These are phyloP conservation scores for Exophiala sideris DNA, from an alignment of 2,329 filamentous ascomycete genomes.

Conservation along the genomic window DNA sequence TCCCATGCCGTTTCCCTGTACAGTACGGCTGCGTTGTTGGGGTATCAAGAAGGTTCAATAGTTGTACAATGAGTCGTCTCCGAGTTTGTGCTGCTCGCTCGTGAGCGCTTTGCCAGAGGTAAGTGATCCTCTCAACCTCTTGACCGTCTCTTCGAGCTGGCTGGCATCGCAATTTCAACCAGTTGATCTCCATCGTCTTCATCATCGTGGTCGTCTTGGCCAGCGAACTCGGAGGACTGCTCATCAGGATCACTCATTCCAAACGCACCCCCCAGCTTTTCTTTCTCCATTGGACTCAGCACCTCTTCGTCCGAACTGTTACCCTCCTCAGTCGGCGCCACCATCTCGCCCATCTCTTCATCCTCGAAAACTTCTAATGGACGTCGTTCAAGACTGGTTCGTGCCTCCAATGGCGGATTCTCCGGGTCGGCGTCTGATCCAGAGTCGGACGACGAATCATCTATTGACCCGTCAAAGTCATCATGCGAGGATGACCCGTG, in stretches of 20 bases:
- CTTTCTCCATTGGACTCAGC: constrained; percentile 23
- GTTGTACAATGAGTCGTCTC: constrained; percentile 3
- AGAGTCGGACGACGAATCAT: constrained; percentile 28
- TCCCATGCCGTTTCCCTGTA: too few species aligned
- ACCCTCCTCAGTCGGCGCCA: constrained; percentile 34
- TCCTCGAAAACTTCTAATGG: constrained; percentile 60
- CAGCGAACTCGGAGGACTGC: constrained; percentile 27
- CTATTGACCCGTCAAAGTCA: constrained; percentile 28
- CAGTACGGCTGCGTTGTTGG: background rate
- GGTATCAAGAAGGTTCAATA: background rate
- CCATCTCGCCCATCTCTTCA: constrained; percentile 49
- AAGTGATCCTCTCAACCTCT: constrained; percentile 17
- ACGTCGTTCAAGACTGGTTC: constrained; percentile 44
- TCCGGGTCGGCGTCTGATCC: constrained; percentile 25
- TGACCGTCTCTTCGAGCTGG: constrained; percentile 29
- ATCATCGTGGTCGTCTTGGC: constrained; percentile 27
- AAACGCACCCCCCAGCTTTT: constrained; percentile 18
- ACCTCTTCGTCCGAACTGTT: constrained; percentile 30
- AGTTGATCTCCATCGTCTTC: constrained; percentile 34
- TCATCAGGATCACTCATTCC: constrained; percentile 24
- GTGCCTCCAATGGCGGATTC: constrained; percentile 31
- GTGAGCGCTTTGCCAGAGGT: background rate
- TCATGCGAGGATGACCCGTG: constrained; percentile 12
- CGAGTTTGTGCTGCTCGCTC: too few species aligned
- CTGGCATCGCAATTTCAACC: constrained; percentile 45